Base-by-base conservation (phyloP, 1,284 basidiomycete species). In the Ganoderma sinense region DNA sequence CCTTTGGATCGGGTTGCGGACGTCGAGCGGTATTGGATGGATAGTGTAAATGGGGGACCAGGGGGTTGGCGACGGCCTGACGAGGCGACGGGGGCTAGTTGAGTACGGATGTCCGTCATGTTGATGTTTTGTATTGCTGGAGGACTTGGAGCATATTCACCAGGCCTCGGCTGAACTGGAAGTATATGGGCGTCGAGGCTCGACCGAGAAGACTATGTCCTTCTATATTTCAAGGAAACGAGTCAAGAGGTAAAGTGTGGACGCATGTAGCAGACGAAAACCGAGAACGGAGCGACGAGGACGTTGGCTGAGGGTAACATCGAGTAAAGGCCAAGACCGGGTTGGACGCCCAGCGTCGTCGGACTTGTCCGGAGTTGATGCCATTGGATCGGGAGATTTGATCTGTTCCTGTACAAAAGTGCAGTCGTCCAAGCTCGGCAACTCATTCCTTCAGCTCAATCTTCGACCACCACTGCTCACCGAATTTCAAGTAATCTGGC, bases 331-430 rank as follows among this genome's bases (percentile, higher is more conserved):
- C n/a, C n/a, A n/a, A n/a, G n/a, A n/a, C n/a, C n/a, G n/a, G n/a
- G n/a, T n/a, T n/a, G n/a, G n/a, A 20, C 43, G 43, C 43, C 43
- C 18, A 29, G 51, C 6, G 10, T 11, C 1, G 20, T 33, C 31
- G 56, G 33, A 8, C 16, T 7, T 13, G 31, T 13, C 23, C 36
- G 23, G 23, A 43, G 23, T 20, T 40, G 36, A 64, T 55, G 20
- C 36, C 31, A 53, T 63, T 31, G 41, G 64, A 58, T 65, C 40
- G n/a, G 1, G 55, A 59, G 33, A 59, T 39, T 39, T n/a, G 56
- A 59, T 59, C 36, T 13, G 59, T 26, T 61, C n/a, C 39, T 61
- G 23, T 23, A 61, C 39, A 61, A 61, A 61, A 40, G 23, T 61
- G 59, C 23, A 23, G 3, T 26, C 10, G 11, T 11, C n/a, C 56